Percentiles rank a stretch among this genome's conserved stretches.
phyloP scores from a whole-genome alignment of 208 protist species.

The Leishmania mexicana region DNA sequence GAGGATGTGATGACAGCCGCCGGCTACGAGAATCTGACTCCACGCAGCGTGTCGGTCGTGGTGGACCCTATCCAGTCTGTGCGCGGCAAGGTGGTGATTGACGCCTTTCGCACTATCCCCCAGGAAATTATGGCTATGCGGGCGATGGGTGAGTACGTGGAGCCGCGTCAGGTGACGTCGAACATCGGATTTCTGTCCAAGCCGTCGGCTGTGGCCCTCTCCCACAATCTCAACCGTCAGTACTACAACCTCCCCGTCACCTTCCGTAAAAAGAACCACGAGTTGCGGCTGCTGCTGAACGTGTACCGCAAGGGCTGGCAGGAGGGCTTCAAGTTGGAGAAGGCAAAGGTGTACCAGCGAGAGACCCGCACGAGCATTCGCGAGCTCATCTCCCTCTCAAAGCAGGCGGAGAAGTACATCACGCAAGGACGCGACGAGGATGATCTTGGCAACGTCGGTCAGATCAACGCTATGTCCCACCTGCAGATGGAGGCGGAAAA shows the following conservation, averaged over 20 bases:
- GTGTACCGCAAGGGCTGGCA: constrained; percentile 99
- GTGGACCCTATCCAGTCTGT: constrained; percentile 99
- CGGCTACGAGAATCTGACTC: constrained; percentile 98
- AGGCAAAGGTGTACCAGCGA: constrained; percentile 62
- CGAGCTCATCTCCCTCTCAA: constrained; percentile 67
- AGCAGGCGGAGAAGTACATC: constrained; percentile 86
- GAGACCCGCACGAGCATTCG: constrained; percentile 78
- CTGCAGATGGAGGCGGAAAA: constrained; percentile 79
- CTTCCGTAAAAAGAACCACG: constrained; percentile 99
- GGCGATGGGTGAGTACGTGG: constrained; percentile 71
- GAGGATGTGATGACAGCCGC: constrained; percentile 99
- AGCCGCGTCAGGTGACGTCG: constrained; percentile 99
- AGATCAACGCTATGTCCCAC: constrained; percentile 79
- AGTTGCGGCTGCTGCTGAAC: constrained; percentile 99
- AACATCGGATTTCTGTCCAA: constrained; percentile 99
- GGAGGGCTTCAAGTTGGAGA: constrained; percentile 94
- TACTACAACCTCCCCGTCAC: constrained; percentile 99
- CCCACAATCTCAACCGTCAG: constrained; percentile 98
- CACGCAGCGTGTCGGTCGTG: constrained; percentile 99
- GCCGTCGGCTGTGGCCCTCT: constrained; percentile 97
- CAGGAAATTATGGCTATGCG: constrained; percentile 91
- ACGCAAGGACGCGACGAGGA: constrained; percentile 85
- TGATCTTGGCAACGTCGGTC: constrained; percentile 85
- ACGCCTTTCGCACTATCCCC: constrained; percentile 99
- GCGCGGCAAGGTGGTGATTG: constrained; percentile 99